Base-by-base conservation (phyloP, 768 basidiomycete species). In the Leccinum arenicola region DNA sequence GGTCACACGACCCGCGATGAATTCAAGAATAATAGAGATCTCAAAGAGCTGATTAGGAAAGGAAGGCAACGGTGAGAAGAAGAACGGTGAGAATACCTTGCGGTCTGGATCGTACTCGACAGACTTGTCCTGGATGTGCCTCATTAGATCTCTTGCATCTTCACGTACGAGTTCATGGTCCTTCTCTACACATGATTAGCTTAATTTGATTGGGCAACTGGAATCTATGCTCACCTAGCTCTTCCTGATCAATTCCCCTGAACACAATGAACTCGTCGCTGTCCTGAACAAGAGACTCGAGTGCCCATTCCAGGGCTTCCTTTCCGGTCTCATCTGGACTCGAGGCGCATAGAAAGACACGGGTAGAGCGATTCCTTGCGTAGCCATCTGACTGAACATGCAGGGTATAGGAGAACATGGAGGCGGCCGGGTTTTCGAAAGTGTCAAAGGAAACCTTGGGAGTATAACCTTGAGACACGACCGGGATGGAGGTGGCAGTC, bases 201-300 rank as follows among this genome's bases (percentile, higher is more conserved):
- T 63, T 8, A 6, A 51, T 8, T 43, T 35, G n/a, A 23, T 48
- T n/a, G 15, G 2, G 9, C 14, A 27, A 48, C 1, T 9, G 25
- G 14, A 29, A 51, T 31, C 15, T 8, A 48, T 2, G 33, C 84
- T 35, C 61, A 93, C 92, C 88, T 27, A 93, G 75, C 35, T 88
- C 90, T 36, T 94, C 95, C 61, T 90, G 84, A 61, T 96, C 94
- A 14, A 96, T 84, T 1, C 96, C 96, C 38, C 96, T 79, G 58
- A 92, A 91, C 9, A 98, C 89, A 57, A 99, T 86, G 21, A 98
- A 76, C 74, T 98, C 96, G 70, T 98, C 96, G 2, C 92, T 91
- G 57, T 92, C 89, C 72, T 91, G 88, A 8, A 88, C 85, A 11
- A 99, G 80, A 35, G 82, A 81, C 65, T 93, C 90, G 29, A 98